Evolutionary conservation across 805 yeast species (phyloP).

Genomic region (Ogataea philodendri): DNA sequence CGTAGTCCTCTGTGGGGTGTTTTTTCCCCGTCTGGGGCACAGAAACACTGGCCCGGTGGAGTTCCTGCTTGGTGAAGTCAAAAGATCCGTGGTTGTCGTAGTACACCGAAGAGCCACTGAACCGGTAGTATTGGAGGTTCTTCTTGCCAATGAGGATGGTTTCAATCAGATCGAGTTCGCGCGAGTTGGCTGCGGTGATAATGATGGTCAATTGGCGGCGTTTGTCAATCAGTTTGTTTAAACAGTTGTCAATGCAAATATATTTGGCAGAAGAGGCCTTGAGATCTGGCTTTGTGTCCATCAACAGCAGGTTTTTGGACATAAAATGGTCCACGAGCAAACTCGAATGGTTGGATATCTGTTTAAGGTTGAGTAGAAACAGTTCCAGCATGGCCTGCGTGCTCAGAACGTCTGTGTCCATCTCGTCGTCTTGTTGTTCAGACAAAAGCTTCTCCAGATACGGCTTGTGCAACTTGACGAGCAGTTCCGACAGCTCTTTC

Average conservation of each 20-base stretch:
- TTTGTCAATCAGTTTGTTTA: conserved; percentile 36
- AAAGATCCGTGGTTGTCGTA: conserved; percentile 35
- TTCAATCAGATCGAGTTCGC: conserved; percentile 77
- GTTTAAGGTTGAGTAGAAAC: conserved; percentile 44
- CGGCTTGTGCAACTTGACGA: conserved; percentile 41
- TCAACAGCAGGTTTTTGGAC: conserved; percentile 63
- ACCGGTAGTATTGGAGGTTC: conserved; percentile 56
- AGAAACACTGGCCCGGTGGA: conserved; percentile 2
- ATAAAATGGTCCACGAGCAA: conserved; percentile 74
- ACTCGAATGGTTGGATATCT: conserved; percentile 65
- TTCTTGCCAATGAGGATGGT: conserved; percentile 72
- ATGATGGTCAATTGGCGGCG: conserved; percentile 32
- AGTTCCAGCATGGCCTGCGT: conserved; percentile 39
- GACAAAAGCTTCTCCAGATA: conserved; percentile 19
- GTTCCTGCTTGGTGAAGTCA: conserved; percentile 25
- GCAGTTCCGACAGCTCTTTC: conserved; percentile 41
- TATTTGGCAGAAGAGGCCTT: conserved; percentile 59
- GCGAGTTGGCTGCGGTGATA: conserved; percentile 58
- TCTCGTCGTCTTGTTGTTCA: conserved; percentile 3
- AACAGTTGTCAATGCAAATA: conserved; percentile 47
- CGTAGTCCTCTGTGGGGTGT: conserved; percentile 30
- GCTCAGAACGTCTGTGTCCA: conserved; percentile 18
- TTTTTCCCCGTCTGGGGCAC: conserved; percentile 6
- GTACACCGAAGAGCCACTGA: conserved; percentile 59
- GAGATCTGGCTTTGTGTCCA: conserved; percentile 61